Conservation (phyloP, 352 stramenopile species). For the Phytopythium kandeliae region DNA sequence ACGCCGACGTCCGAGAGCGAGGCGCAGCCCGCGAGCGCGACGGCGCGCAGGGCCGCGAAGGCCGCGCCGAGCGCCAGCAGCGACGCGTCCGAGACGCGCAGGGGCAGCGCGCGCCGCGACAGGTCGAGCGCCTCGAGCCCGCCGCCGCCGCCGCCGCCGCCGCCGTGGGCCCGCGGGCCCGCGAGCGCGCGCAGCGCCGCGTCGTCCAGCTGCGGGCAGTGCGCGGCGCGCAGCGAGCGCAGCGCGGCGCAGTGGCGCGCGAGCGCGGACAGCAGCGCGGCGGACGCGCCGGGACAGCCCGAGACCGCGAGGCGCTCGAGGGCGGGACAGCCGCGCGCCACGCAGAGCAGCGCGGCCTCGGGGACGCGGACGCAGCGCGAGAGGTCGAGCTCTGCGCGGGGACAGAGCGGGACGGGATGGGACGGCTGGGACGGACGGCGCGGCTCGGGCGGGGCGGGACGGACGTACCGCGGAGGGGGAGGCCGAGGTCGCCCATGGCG, state of each 20-base stretch:
- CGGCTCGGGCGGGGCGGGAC: not conserved
- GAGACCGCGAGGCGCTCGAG: conserved; percentile 67
- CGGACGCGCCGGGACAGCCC: conserved; percentile 70
- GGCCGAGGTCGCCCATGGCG: conserved; percentile 45
- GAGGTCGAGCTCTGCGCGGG: conserved; percentile 83
- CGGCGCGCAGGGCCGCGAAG: conserved; percentile 38
- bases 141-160: conserved; percentile 44
- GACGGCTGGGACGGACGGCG: too few species aligned
- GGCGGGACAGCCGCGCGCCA: not conserved
- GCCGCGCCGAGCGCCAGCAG: conserved; percentile 78
- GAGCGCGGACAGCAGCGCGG: conserved; percentile 73
- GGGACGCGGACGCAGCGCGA: conserved; percentile 59
- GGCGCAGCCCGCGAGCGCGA: conserved; percentile 81
- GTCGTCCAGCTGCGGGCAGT: conserved; percentile 86
- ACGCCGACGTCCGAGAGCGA: conserved; percentile 91
- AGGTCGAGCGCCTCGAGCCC: conserved; percentile 75
- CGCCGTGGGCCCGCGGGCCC: too few species aligned
- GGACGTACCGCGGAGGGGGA: conserved; percentile 42
- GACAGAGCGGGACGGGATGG: too few species aligned
- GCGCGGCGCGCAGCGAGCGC: conserved; percentile 31
- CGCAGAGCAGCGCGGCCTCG: not conserved
- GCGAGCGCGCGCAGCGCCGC: conserved; percentile 75
- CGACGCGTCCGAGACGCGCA: conserved; percentile 90
- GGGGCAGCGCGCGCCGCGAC: conserved; percentile 81
- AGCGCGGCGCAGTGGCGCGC: conserved; percentile 59